These are phyloP conservation scores for Leccinellum luteum DNA, from an alignment of 768 basidiomycete species.

Conservation along the genomic window DNA sequence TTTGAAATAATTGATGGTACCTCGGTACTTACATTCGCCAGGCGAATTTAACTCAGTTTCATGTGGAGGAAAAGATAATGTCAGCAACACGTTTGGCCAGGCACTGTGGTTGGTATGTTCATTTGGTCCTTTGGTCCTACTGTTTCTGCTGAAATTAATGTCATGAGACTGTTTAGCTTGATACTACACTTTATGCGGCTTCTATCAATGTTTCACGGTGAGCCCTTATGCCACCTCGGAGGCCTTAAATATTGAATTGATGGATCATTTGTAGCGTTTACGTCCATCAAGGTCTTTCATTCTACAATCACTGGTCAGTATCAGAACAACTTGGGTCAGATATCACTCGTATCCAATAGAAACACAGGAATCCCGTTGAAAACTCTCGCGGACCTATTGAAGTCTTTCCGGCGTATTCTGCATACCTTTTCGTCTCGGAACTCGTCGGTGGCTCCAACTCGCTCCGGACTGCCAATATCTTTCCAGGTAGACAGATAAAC, in stretches of 20 bases:
- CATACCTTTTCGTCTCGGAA: constrained; percentile 52
- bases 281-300: constrained; percentile 47
- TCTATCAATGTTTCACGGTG: constrained; percentile 49
- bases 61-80: constrained; percentile 47
- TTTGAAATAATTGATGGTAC: not conserved
- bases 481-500: constrained; percentile 49
- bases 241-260: not conserved
- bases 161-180: constrained; percentile 12
- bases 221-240: not conserved
- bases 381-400: constrained; percentile 47
- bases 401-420: constrained; percentile 52
- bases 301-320: constrained; percentile 48
- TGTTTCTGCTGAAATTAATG: not conserved
- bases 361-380: constrained; percentile 44
- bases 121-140: not conserved
- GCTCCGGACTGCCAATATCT: constrained; percentile 47
- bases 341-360: not conserved
- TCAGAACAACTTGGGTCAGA: not conserved
- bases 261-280: constrained; percentile 36
- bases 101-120: constrained; percentile 49
- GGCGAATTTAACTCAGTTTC: constrained; percentile 58
- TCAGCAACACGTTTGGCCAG: constrained; percentile 56
- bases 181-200: constrained; percentile 21
- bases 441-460: constrained; percentile 43
- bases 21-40: constrained; percentile 13